Conservation (phyloP, 169 alveolate genomes). For the Cytauxzoon felis region DNA sequence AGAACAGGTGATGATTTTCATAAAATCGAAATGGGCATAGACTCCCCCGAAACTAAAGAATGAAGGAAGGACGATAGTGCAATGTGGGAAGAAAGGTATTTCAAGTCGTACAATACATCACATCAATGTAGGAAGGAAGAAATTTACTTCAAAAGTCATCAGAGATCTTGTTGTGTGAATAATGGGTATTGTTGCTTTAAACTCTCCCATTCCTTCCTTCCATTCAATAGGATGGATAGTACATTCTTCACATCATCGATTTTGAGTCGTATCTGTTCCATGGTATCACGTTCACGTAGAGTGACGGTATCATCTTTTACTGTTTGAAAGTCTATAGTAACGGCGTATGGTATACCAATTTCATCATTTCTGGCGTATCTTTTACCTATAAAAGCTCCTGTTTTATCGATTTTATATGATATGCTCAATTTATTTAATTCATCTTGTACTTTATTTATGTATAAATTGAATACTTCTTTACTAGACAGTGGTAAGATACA, state of each 20-base stretch:
- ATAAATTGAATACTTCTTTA: conserved; percentile 75
- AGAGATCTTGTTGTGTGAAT: conserved; percentile 63
- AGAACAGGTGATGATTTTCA: conserved; percentile 60
- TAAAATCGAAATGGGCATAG: conserved; percentile 59
- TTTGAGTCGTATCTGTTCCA: conserved; percentile 89
- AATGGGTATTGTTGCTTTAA: conserved; percentile 56
- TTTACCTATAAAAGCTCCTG: conserved; percentile 91
- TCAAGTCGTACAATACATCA: too few relatives aligned
- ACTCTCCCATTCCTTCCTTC: conserved; percentile 67
- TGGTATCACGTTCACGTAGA: conserved; percentile 90
- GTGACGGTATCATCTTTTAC: conserved; percentile 90
- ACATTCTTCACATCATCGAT: conserved; percentile 58
- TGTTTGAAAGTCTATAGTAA: conserved; percentile 94
- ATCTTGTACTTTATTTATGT: conserved; percentile 66
- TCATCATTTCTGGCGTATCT: conserved; percentile 98
- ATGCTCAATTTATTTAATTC: conserved; percentile 68
- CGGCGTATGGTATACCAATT: conserved; percentile 96
- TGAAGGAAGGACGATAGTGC: too few relatives aligned
- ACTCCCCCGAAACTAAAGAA: too few relatives aligned
- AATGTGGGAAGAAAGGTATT: too few relatives aligned
- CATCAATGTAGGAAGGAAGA: too few relatives aligned
- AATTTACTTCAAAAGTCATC: too few relatives aligned
- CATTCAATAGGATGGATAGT: conserved; percentile 53
- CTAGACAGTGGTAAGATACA: conserved; percentile 90
- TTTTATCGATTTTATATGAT: conserved; percentile 87